phyloP scores from a whole-genome alignment of 192 early-diverging fungal species.

The Mycoemilia scoparia region DNA sequence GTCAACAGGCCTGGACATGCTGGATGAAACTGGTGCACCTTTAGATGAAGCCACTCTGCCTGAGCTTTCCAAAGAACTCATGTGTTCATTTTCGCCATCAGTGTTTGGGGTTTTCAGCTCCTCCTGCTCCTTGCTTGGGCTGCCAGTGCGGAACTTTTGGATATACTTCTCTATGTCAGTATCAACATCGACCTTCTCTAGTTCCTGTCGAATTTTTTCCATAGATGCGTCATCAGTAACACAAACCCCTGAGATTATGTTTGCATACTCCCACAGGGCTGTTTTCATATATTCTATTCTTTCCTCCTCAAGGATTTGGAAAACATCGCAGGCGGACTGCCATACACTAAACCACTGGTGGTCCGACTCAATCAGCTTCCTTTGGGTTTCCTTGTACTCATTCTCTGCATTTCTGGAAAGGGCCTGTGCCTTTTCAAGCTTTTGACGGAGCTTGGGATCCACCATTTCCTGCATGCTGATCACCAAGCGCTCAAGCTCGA shows the following conservation, averaged over 20 bases:
- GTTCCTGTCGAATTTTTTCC: constrained; percentile 44
- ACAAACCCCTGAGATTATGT: constrained; percentile 48
- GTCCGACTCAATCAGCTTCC: constrained; percentile 21
- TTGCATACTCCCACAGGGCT: constrained; percentile 49
- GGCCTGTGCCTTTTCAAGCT: constrained; percentile 22
- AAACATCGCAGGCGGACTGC: constrained; percentile 26
- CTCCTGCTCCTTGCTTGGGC: constrained; percentile 13
- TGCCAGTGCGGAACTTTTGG: constrained; percentile 39
- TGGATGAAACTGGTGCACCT: too few species aligned
- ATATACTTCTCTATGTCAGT: constrained; percentile 48
- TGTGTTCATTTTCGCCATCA: too few species aligned
- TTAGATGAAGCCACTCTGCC: too few species aligned
- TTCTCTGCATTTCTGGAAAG: constrained; percentile 19
- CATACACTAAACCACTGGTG: constrained; percentile 25
- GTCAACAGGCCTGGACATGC: too few species aligned
- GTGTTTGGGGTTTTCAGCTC: too few species aligned
- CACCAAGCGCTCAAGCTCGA: constrained; percentile 23
- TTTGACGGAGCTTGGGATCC: constrained; percentile 19
- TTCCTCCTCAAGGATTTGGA: constrained; percentile 45
- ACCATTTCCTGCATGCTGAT: constrained; percentile 18
- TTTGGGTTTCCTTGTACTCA: constrained; percentile 16
- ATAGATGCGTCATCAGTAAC: constrained; percentile 59
- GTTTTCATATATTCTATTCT: constrained; percentile 48
- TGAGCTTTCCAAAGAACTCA: too few species aligned
- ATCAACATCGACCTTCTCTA: constrained; percentile 43